Evolutionary conservation across 306 rosid species (phyloP).

Genomic region (Ormosia semicastrata): DNA sequence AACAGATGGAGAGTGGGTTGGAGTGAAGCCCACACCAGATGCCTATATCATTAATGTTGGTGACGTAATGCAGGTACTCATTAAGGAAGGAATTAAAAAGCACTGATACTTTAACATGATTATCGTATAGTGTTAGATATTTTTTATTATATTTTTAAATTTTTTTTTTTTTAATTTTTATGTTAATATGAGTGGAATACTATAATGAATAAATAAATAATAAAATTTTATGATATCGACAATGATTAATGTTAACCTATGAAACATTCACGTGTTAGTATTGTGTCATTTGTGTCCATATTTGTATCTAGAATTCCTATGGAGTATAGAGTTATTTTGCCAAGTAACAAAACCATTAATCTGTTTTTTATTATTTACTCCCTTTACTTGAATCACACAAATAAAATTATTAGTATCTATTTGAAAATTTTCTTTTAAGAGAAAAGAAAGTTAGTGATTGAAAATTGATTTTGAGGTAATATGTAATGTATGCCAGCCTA

Average conservation of each 20-base stretch:
- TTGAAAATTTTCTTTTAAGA: not conserved
- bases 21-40: slow-evolving; percentile 58
- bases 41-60: slow-evolving; percentile 62
- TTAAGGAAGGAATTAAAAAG: not conserved
- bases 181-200: too few species aligned
- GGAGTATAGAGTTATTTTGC: not conserved
- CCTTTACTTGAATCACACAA: not conserved
- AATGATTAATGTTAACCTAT: too few species aligned
- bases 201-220: too few species aligned
- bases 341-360: not conserved
- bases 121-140: too few species aligned
- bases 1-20: slow-evolving; percentile 61
- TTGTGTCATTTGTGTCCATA: too few species aligned
- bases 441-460: not conserved
- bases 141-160: too few species aligned
- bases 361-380: not conserved
- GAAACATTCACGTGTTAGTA: too few species aligned
- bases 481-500: not conserved
- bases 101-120: too few species aligned
- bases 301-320: too few species aligned
- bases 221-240: too few species aligned
- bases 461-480: not conserved
- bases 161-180: too few species aligned
- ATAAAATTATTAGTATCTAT: not conserved
- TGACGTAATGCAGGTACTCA: slow-evolving; percentile 55